Evolutionary conservation across 805 yeast species (phyloP).

Genomic region (Saccharomycopsis microspora): DNA sequence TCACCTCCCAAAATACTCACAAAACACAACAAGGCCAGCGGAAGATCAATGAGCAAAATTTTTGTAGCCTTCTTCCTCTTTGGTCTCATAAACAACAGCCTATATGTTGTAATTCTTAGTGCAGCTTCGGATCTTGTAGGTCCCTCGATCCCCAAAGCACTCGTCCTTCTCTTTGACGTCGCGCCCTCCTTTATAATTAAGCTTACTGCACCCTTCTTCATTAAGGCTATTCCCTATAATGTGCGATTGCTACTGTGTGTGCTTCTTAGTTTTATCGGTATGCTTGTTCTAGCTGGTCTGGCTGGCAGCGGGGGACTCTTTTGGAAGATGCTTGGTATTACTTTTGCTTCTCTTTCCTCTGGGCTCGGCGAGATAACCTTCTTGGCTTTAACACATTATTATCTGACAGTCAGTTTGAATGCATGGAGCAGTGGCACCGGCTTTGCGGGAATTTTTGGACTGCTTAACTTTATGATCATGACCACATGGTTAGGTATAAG

Average conservation of each 20-base stretch:
- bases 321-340: slow-evolving; percentile 52
- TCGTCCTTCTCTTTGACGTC: slow-evolving; percentile 78
- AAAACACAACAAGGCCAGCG: background rate
- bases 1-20: background rate
- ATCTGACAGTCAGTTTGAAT: slow-evolving; percentile 46
- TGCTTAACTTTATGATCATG: slow-evolving; percentile 55
- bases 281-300: slow-evolving; percentile 39
- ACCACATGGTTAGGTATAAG: slow-evolving; percentile 58
- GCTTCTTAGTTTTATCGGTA: slow-evolving; percentile 53
- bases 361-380: slow-evolving; percentile 91
- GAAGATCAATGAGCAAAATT: slow-evolving; percentile 9
- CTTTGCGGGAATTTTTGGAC: slow-evolving; percentile 85
- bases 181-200: slow-evolving; percentile 72
- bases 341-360: slow-evolving; percentile 70
- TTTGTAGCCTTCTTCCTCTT: slow-evolving; percentile 63
- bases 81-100: slow-evolving; percentile 79
- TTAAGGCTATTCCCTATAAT: slow-evolving; percentile 52
- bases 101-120: slow-evolving; percentile 82
- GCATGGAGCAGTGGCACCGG: slow-evolving; percentile 97
- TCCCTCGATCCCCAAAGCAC: slow-evolving; percentile 68
- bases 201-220: slow-evolving; percentile 49
- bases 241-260: slow-evolving; percentile 45
- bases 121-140: slow-evolving; percentile 93
- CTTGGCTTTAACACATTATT: slow-evolving; percentile 75
- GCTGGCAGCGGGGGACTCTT: slow-evolving; percentile 23